Conservation (phyloP, 805 yeast genomes). For the Priceomyces medius region DNA sequence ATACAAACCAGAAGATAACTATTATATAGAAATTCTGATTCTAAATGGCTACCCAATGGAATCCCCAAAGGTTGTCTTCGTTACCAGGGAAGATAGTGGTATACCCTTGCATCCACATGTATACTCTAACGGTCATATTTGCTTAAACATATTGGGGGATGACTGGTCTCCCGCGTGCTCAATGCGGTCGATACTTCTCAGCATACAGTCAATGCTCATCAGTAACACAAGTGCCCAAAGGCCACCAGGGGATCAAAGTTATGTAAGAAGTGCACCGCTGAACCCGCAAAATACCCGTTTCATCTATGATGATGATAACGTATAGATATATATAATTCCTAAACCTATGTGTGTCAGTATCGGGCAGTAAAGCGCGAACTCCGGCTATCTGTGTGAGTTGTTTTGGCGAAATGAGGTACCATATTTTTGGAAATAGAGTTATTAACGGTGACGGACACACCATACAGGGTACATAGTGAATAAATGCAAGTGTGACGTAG, state of each 20-base stretch:
- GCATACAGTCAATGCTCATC: slow-evolving; percentile 64
- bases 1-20: slow-evolving; percentile 22
- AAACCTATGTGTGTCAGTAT: no score
- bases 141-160: slow-evolving; percentile 61
- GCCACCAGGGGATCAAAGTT: slow-evolving; percentile 57
- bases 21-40: slow-evolving; percentile 44
- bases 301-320: slow-evolving; percentile 60
- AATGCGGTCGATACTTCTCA: slow-evolving; percentile 47
- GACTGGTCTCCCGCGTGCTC: slow-evolving; percentile 69
- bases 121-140: slow-evolving; percentile 77
- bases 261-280: slow-evolving; percentile 52
- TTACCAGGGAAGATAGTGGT: slow-evolving; percentile 16
- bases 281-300: slow-evolving; percentile 55
- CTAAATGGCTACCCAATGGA: slow-evolving; percentile 54
- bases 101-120: slow-evolving; percentile 76
- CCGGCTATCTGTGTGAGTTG: no score
- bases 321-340: slow-evolving; percentile 20
- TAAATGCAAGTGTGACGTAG: no score
- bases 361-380: no score
- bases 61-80: slow-evolving; percentile 57
- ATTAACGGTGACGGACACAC: no score
- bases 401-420: no score
- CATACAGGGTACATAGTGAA: no score
- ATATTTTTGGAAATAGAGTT: no score
- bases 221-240: slow-evolving; percentile 47